A percentile compares a stretch with the other conserved stretches of the same genome.
Evolutionary conservation across 176 grass and related monocot genomes (phyloP).

Genomic region (Eleusine coracana): DNA sequence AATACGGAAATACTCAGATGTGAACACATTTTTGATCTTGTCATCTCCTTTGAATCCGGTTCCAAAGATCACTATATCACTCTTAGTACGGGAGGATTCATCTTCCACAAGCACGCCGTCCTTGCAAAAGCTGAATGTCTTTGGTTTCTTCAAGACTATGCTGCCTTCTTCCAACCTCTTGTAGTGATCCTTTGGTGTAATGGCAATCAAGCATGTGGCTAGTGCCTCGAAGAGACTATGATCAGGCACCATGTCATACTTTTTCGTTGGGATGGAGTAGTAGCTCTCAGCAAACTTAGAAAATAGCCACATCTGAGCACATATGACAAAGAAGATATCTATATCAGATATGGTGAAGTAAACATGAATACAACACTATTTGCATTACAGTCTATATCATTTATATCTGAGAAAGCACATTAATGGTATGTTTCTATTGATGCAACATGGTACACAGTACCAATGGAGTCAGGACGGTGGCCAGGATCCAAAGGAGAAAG

Average conservation of each 20-base stretch:
- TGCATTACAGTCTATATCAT: background rate
- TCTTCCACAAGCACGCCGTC: slow-evolving; percentile 58
- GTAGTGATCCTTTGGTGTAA: slow-evolving; percentile 55
- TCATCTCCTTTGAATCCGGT: slow-evolving; percentile 60
- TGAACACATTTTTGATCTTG: slow-evolving; percentile 65
- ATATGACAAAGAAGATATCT: background rate
- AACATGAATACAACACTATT: background rate
- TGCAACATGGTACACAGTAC: background rate
- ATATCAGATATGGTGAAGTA: background rate
- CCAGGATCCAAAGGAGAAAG: slow-evolving; percentile 38
- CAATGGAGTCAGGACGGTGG: slow-evolving; percentile 40
- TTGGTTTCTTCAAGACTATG: slow-evolving; percentile 60
- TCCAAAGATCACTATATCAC: slow-evolving; percentile 53
- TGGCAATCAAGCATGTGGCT: slow-evolving; percentile 42
- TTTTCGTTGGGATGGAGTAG: slow-evolving; percentile 54
- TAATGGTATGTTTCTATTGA: background rate
- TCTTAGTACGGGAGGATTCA: slow-evolving; percentile 36
- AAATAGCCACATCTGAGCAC: slow-evolving; percentile 46
- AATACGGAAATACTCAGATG: slow-evolving; percentile 48
- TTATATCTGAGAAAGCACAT: background rate
- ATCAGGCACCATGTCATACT: slow-evolving; percentile 62
- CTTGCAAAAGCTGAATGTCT: slow-evolving; percentile 54
- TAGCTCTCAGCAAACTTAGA: slow-evolving; percentile 69
- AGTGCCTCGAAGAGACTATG: slow-evolving; percentile 52
- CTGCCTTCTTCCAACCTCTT: slow-evolving; percentile 66